A percentile compares a stretch with the other conserved stretches of the same genome.
These are phyloP conservation scores for Chloromonas sp. DNA, from an alignment of 163 green algal genomes.

Conservation along the genomic window DNA sequence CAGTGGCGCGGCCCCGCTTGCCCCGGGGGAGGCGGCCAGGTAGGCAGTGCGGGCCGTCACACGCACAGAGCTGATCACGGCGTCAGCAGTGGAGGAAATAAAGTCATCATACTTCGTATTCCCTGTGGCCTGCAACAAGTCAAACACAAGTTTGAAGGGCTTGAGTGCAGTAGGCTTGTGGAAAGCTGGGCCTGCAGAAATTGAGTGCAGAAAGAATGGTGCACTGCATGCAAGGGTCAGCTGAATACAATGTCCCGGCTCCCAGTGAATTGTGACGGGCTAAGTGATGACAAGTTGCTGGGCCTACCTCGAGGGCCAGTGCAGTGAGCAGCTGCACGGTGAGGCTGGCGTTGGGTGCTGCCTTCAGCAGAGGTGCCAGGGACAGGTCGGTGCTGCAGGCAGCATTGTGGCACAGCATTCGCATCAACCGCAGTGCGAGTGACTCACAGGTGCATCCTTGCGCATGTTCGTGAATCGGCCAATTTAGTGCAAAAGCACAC, in stretches of 20 bases:
- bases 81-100: neutral
- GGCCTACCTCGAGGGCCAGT: neutral
- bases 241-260: too few relatives aligned
- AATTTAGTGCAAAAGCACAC: too few relatives aligned
- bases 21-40: conserved; percentile 6
- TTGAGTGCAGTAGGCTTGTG: too few relatives aligned
- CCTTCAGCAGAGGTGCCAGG: neutral
- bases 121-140: neutral
- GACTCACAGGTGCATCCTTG: too few relatives aligned
- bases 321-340: neutral
- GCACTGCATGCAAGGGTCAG: too few relatives aligned
- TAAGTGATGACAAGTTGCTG: neutral
- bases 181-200: too few relatives aligned
- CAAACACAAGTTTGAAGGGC: too few relatives aligned
- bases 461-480: too few relatives aligned
- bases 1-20: neutral
- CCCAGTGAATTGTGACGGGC: too few relatives aligned
- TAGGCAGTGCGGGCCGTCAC: conserved; percentile 25
- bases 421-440: too few relatives aligned
- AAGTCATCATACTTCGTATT: neutral
- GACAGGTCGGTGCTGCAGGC: neutral
- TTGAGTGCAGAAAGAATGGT: too few relatives aligned
- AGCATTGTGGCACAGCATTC: neutral
- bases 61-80: conserved; percentile 6
- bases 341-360: neutral